phyloP scores from a whole-genome alignment of 2,329 filamentous ascomycete genomes.

The Blastomyces emzantsi region DNA sequence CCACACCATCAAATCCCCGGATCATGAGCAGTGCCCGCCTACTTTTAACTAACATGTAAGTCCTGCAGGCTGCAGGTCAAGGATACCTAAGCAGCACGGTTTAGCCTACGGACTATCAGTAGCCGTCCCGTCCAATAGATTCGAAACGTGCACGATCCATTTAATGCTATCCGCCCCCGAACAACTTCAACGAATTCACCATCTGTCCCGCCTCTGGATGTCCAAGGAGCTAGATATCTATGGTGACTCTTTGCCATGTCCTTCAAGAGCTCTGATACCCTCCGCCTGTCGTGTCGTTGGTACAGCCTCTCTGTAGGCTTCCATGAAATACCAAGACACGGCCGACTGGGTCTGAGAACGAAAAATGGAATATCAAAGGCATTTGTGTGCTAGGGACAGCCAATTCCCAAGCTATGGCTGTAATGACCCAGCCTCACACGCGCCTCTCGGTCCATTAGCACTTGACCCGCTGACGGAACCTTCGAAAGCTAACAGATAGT shows the following conservation, averaged over 20 bases:
- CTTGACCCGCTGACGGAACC: background rate
- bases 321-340: background rate
- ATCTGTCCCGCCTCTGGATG: background rate
- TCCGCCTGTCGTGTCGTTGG: background rate
- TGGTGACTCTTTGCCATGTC: background rate
- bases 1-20: background rate
- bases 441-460: background rate
- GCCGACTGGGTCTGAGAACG: background rate
- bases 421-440: background rate
- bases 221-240: background rate
- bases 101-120: background rate
- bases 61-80: background rate
- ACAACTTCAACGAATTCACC: background rate
- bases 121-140: constrained; percentile 2
- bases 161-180: background rate
- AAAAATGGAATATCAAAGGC: background rate
- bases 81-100: background rate
- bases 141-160: background rate
- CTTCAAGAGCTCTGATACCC: background rate
- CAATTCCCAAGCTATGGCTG: background rate
- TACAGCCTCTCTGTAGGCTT: background rate
- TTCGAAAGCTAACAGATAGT: background rate
- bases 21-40: background rate
- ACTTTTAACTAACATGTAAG: background rate
- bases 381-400: background rate